Evolutionary conservation across 1,284 basidiomycete species (phyloP).

Genomic region (Butyriboletus appendiculatus): DNA sequence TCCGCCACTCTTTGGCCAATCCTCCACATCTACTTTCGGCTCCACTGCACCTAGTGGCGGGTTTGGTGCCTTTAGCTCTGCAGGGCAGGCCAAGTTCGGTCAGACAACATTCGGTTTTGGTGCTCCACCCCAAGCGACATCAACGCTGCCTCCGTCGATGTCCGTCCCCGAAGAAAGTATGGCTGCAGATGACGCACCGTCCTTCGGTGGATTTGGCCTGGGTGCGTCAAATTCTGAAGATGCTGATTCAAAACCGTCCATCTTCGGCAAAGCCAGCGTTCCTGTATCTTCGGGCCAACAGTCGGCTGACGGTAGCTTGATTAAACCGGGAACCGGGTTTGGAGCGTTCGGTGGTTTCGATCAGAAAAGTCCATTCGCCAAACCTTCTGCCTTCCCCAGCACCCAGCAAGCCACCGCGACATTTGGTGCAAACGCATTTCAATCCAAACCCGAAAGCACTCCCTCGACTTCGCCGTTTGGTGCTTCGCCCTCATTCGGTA

Average conservation of each 20-base stretch:
- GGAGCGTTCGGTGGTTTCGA: conserved; percentile 39
- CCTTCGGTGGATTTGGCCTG: conserved; percentile 40
- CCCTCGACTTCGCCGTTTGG: conserved; percentile 8
- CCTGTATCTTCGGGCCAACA: conserved; percentile 13
- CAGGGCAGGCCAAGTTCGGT: conserved; percentile 37
- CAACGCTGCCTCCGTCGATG: conserved; percentile 11
- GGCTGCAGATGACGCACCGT: conserved; percentile 36
- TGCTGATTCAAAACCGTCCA: conserved; percentile 32
- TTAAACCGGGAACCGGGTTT: conserved; percentile 44
- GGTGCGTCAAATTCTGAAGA: conserved; percentile 31
- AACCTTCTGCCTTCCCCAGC: conserved; percentile 16
- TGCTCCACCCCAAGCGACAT: conserved; percentile 11
- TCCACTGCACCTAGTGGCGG: conserved; percentile 23
- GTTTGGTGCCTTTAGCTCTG: conserved; percentile 36
- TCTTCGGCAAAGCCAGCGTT: conserved; percentile 36
- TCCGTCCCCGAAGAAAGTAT: conserved; percentile 39
- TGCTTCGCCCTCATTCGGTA: conserved; percentile 23
- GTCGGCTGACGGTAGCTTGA: conserved; percentile 14
- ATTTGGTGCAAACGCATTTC: conserved; percentile 17
- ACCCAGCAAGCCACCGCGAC: conserved; percentile 6
- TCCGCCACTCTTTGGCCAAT: conserved; percentile 21
- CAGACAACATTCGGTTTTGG: conserved; percentile 31
- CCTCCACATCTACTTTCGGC: conserved; percentile 22
- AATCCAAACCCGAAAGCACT: conserved; percentile 11
- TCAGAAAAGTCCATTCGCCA: conserved; percentile 29